Conservation (phyloP, 208 protist genomes). For the Trypanosoma boissoni region DNA sequence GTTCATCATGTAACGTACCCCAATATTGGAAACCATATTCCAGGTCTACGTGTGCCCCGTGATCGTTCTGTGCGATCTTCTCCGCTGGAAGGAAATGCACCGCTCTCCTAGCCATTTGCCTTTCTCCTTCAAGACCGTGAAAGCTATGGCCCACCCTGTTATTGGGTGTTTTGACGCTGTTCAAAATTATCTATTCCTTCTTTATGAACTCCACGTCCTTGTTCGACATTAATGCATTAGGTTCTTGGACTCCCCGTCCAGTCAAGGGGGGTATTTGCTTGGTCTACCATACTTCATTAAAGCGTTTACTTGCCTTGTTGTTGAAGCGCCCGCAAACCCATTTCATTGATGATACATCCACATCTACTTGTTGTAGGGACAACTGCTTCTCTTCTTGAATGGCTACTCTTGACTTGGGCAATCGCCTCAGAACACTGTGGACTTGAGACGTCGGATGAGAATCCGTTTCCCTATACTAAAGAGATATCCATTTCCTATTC, state of each 20-base stretch:
- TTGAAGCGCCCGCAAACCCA: background rate
- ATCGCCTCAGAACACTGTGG: background rate
- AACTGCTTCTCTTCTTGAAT: background rate
- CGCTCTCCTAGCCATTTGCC: background rate
- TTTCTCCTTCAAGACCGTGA: background rate
- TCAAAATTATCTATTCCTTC: background rate
- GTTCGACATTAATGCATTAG: background rate
- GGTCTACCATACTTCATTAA: background rate
- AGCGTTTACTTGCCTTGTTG: background rate
- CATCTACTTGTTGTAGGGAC: background rate
- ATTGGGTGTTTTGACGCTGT: background rate
- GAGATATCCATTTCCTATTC: background rate
- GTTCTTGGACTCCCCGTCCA: background rate
- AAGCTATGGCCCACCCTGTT: background rate
- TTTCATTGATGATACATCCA: background rate
- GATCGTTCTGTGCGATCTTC: background rate
- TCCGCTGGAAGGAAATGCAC: background rate
- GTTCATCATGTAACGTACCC: slow-evolving; percentile 2
- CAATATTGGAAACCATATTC: background rate
- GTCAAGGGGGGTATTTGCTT: background rate
- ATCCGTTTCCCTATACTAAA: background rate
- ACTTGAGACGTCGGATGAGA: background rate
- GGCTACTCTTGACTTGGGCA: background rate
- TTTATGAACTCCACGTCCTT: background rate
- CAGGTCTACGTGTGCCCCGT: background rate